Conservation (phyloP, 768 basidiomycete genomes). For the Leccinum fibrillosum region DNA sequence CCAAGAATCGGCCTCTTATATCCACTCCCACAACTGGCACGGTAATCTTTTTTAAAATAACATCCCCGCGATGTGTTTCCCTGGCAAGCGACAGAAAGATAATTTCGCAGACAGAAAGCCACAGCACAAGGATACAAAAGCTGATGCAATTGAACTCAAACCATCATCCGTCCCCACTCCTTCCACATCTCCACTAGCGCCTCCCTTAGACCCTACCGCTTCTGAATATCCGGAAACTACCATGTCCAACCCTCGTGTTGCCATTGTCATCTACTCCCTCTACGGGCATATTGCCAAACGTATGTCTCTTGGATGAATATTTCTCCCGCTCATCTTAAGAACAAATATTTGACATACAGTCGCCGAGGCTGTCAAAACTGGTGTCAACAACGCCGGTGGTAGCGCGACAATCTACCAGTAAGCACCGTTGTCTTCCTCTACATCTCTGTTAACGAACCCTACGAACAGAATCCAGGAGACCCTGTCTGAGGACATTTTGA, state of each 20-base stretch:
- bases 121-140: slow-evolving; percentile 12
- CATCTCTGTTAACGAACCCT: background rate
- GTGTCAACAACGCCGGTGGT: slow-evolving; percentile 42
- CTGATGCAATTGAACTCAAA: background rate
- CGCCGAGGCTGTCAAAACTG: slow-evolving; percentile 36
- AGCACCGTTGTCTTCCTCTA: slow-evolving; percentile 8
- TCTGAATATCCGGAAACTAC: background rate
- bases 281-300: slow-evolving; percentile 49
- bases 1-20: background rate
- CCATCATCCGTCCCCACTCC: slow-evolving; percentile 4
- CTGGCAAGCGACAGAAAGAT: slow-evolving; percentile 35
- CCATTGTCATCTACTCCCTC: slow-evolving; percentile 48
- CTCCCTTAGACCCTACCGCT: background rate
- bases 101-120: slow-evolving; percentile 31
- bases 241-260: slow-evolving; percentile 35
- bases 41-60: background rate
- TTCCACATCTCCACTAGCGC: background rate
- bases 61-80: slow-evolving; percentile 35
- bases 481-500: slow-evolving; percentile 65
- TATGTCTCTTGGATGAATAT: slow-evolving; percentile 22
- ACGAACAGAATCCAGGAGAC: slow-evolving; percentile 72
- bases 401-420: slow-evolving; percentile 46
- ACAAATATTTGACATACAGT: slow-evolving; percentile 13
- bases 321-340: background rate
- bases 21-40: slow-evolving; percentile 7